phyloP scores from a whole-genome alignment of 192 early-diverging fungal species.

The Glomus cerebriforme region DNA sequence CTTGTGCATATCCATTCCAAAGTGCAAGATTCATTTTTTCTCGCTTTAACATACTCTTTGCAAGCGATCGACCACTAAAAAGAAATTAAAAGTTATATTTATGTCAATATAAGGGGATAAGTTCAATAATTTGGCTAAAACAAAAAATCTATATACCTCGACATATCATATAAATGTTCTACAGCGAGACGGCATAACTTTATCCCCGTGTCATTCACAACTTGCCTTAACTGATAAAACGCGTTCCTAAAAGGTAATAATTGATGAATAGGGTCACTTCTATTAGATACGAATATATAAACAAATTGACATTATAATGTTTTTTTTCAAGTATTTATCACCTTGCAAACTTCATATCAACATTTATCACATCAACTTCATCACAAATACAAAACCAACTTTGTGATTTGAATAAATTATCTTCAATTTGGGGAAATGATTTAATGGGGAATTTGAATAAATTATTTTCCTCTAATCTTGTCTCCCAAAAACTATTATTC shows the following conservation, averaged over 20 bases:
- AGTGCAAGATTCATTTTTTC: constrained; percentile 48
- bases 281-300: background rate
- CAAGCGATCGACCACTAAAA: constrained; percentile 48
- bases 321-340: constrained; percentile 19
- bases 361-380: constrained; percentile 3
- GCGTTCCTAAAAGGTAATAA: constrained; percentile 40
- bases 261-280: background rate
- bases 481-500: constrained; percentile 27
- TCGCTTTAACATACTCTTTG: constrained; percentile 48
- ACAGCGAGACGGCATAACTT: constrained; percentile 46
- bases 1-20: constrained; percentile 60
- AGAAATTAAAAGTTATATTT: background rate
- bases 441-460: constrained; percentile 39
- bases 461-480: background rate
- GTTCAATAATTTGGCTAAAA: no score
- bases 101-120: no score
- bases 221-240: constrained; percentile 46
- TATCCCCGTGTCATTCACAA: constrained; percentile 40
- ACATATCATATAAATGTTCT: constrained; percentile 36
- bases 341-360: constrained; percentile 40
- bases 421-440: constrained; percentile 38
- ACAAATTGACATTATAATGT: background rate
- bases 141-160: background rate
- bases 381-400: constrained; percentile 39
- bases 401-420: constrained; percentile 39